phyloP scores from a whole-genome alignment of 2,329 filamentous ascomycete species.

The Penicillium oxalicum region DNA sequence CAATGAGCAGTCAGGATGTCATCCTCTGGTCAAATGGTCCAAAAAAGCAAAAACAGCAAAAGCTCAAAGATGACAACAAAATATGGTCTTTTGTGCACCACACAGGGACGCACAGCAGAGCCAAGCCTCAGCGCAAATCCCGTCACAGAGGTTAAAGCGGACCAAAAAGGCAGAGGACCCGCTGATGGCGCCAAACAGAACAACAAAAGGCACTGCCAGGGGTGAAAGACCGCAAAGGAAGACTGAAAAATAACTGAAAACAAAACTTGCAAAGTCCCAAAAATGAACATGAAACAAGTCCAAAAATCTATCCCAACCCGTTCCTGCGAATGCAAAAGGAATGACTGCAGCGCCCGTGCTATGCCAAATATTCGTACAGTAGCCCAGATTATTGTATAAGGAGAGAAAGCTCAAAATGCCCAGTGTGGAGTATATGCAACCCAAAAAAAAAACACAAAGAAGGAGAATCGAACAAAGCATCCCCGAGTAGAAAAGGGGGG shows the following conservation, averaged over 20 bases:
- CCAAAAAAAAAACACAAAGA: conserved; percentile 28
- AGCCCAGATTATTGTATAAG: conserved; percentile 22
- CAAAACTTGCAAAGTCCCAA: conserved; percentile 7
- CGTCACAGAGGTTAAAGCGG: too few relatives aligned
- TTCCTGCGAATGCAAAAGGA: conserved; percentile 33
- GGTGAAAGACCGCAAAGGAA: neutral
- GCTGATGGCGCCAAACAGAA: too few relatives aligned
- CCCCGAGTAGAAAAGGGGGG: too few relatives aligned
- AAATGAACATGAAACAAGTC: conserved; percentile 1
- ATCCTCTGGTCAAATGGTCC: too few relatives aligned
- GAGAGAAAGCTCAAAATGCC: conserved; percentile 31
- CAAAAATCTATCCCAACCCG: conserved; percentile 22
- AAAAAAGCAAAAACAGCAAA: too few relatives aligned
- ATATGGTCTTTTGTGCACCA: too few relatives aligned
- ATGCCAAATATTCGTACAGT: conserved; percentile 34
- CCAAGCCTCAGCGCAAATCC: too few relatives aligned
- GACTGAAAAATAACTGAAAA: neutral
- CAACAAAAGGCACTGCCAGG: neutral
- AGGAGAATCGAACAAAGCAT: conserved; percentile 6
- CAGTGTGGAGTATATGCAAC: conserved; percentile 22
- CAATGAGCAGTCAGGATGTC: too few relatives aligned
- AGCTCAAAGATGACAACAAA: too few relatives aligned
- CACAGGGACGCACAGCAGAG: too few relatives aligned
- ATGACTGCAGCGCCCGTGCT: conserved; percentile 34
- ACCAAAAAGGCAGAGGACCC: too few relatives aligned